Conservation (phyloP, 352 stramenopile genomes). For the Thraustotheca clavata region DNA sequence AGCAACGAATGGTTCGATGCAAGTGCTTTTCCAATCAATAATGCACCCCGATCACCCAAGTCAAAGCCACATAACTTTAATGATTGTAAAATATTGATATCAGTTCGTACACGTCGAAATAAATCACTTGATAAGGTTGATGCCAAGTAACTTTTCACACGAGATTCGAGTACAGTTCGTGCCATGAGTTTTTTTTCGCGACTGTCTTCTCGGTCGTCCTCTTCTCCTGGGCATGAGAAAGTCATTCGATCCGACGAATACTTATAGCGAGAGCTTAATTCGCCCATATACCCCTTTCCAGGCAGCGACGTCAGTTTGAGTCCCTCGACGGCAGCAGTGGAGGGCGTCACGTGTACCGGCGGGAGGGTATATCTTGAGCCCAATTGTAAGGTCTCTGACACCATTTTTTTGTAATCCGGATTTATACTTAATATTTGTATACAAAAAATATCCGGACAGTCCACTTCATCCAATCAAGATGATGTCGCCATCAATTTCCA, state of each 20-base stretch:
- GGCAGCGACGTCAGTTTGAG: not conserved
- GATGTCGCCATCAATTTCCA: not conserved
- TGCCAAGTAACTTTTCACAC: slow-evolving; percentile 15
- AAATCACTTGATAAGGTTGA: not conserved
- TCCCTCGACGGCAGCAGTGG: not conserved
- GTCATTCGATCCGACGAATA: slow-evolving; percentile 14
- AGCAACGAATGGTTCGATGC: slow-evolving; percentile 31
- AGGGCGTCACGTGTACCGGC: not conserved
- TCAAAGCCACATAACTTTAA: slow-evolving; percentile 77
- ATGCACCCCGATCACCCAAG: slow-evolving; percentile 51
- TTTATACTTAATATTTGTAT: not conserved
- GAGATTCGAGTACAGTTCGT: slow-evolving; percentile 1
- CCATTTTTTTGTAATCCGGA: slow-evolving; percentile 9
- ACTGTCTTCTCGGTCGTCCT: slow-evolving; percentile 10
- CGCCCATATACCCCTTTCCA: slow-evolving; percentile 14
- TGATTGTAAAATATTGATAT: slow-evolving; percentile 25
- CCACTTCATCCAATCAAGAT: not conserved
- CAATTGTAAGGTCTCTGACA: slow-evolving; percentile 5
- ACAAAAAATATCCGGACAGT: not conserved
- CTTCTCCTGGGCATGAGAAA: slow-evolving; percentile 17
- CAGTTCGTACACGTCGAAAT: slow-evolving; percentile 10
- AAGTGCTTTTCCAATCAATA: slow-evolving; percentile 50
- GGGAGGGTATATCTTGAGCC: not conserved
- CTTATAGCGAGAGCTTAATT: slow-evolving; percentile 17
- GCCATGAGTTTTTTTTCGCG: not conserved